A percentile compares a stretch with the other conserved stretches of the same genome.
phyloP scores from a whole-genome alignment of 352 stramenopile species.

The Pythium phragmitis region DNA sequence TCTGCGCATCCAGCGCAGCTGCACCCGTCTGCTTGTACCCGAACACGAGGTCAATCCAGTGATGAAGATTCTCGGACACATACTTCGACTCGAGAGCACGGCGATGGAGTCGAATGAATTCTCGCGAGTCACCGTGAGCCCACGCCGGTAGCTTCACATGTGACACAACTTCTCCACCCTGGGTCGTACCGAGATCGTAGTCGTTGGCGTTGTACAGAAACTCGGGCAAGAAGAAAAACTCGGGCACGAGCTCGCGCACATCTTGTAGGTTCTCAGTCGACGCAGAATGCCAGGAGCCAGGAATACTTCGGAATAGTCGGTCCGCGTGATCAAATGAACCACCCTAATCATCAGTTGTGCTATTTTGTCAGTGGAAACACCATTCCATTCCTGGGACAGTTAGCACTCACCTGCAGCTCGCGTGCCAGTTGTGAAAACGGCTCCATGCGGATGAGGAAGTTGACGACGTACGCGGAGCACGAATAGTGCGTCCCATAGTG shows the following conservation, averaged over 20 bases:
- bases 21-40: slow-evolving; percentile 94
- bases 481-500: slow-evolving; percentile 98
- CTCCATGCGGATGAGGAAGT: slow-evolving; percentile 95
- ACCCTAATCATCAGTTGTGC: slow-evolving; percentile 27
- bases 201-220: slow-evolving; percentile 80
- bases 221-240: slow-evolving; percentile 80
- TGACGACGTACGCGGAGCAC: slow-evolving; percentile 95
- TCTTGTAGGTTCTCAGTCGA: slow-evolving; percentile 91
- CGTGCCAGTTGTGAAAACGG: slow-evolving; percentile 76
- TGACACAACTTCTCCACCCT: slow-evolving; percentile 86
- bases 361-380: neutral
- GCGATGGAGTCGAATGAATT: slow-evolving; percentile 95
- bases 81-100: slow-evolving; percentile 95
- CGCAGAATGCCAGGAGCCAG: slow-evolving; percentile 93
- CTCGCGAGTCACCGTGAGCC: slow-evolving; percentile 90
- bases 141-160: slow-evolving; percentile 94
- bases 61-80: slow-evolving; percentile 94
- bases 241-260: slow-evolving; percentile 75
- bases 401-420: slow-evolving; percentile 46
- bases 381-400: too few species aligned
- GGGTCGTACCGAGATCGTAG: slow-evolving; percentile 66
- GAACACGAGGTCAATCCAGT: slow-evolving; percentile 99
- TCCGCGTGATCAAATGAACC: slow-evolving; percentile 94
- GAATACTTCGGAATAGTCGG: slow-evolving; percentile 94
- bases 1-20: slow-evolving; percentile 91